phyloP scores from a whole-genome alignment of 2,329 filamentous ascomycete genomes.

The Botryotinia globosa region DNA sequence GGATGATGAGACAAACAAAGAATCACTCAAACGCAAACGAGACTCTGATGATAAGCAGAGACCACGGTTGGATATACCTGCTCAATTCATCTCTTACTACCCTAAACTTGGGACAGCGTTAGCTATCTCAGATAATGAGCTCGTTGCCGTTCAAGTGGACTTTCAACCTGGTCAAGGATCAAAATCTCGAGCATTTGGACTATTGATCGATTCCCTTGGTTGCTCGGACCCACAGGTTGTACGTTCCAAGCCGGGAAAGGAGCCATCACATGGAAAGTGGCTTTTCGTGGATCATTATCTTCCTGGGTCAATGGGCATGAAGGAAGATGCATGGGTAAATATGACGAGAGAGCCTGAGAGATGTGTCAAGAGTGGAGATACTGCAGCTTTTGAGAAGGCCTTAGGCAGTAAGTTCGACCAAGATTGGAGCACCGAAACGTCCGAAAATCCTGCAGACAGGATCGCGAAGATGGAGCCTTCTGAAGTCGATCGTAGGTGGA shows the following conservation, averaged over 20 bases:
- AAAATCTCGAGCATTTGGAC: conserved; percentile 56
- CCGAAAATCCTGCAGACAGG: conserved; percentile 24
- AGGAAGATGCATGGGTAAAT: conserved; percentile 26
- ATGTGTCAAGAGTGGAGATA: conserved; percentile 39
- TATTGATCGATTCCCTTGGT: conserved; percentile 72
- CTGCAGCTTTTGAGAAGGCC: conserved; percentile 43
- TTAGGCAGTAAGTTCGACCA: conserved; percentile 41
- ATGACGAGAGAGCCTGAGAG: conserved; percentile 38
- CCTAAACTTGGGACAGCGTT: conserved; percentile 64
- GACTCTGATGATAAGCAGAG: conserved; percentile 27
- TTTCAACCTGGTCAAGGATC: conserved; percentile 55
- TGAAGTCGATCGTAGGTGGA: conserved; percentile 62
- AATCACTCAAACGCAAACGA: conserved; percentile 30
- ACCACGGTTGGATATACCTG: conserved; percentile 16
- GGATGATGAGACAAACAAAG: conserved; percentile 17
- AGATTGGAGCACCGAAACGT: conserved; percentile 22
- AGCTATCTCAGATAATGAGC: conserved; percentile 58
- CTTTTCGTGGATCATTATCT: conserved; percentile 32
- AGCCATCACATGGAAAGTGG: conserved; percentile 16
- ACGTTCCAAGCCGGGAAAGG: conserved; percentile 27
- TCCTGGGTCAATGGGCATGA: conserved; percentile 28
- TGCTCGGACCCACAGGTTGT: conserved; percentile 51
- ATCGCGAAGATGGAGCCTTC: conserved; percentile 45
- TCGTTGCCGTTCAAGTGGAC: conserved; percentile 69
- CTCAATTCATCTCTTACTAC: conserved; percentile 56